Percentiles rank a stretch among this genome's conserved stretches.
Conservation (phyloP, 371 early-diverging fungal genomes). For the Mortierella sp. region DNA sequence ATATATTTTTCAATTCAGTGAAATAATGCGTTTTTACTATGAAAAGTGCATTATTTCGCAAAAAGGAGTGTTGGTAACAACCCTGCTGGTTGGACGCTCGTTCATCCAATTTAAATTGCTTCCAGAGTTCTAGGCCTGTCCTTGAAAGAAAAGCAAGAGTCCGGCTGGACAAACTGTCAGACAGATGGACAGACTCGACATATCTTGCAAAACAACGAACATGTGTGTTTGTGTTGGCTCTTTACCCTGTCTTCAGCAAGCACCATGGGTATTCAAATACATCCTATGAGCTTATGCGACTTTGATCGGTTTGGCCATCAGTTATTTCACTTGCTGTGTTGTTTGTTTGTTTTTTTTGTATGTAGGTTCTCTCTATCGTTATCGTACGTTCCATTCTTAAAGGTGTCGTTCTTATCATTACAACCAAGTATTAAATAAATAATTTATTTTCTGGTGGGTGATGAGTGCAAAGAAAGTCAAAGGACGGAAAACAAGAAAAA, state of each 20-base stretch:
- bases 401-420: background rate
- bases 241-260: no score
- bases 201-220: background rate
- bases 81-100: no score
- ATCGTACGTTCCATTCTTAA: background rate
- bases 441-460: slow-evolving; percentile 1
- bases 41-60: no score
- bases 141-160: background rate
- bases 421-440: background rate
- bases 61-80: slow-evolving; percentile 87
- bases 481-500: background rate
- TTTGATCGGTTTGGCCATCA: no score
- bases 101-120: background rate
- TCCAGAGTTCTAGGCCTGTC: background rate
- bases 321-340: no score
- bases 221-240: no score
- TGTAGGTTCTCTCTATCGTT: no score
- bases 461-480: background rate
- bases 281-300: no score
- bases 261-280: no score
- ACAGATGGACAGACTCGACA: background rate
- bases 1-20: no score
- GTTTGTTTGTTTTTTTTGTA: no score
- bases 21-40: no score
- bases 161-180: background rate